Percentiles rank a stretch among this genome's conserved stretches.
Evolutionary conservation across 2,329 filamentous ascomycete genomes (phyloP).

Genomic region (Venturia asperata): DNA sequence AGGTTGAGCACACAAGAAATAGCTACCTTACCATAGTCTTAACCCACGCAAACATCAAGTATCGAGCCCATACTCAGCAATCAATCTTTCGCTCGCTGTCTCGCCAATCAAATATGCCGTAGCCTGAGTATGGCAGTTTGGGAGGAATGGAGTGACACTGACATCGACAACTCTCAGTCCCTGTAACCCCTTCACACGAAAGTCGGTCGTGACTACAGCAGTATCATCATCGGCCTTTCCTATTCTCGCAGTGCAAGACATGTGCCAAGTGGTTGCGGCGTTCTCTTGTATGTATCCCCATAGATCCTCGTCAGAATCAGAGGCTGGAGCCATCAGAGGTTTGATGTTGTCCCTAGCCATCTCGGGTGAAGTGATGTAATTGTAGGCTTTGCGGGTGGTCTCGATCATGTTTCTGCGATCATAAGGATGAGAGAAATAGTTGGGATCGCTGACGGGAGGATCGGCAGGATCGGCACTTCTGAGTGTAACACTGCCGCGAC

Average conservation of each 20-base stretch:
- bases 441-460: constrained; percentile 48
- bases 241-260: constrained; percentile 53
- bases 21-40: background rate
- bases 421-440: constrained; percentile 47
- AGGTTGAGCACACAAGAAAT: background rate
- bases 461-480: constrained; percentile 46
- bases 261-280: constrained; percentile 47
- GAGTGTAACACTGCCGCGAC: constrained; percentile 45
- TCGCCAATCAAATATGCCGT: constrained; percentile 49
- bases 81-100: constrained; percentile 46
- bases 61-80: constrained; percentile 38
- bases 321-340: constrained; percentile 39
- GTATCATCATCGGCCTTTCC: constrained; percentile 34
- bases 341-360: constrained; percentile 41
- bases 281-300: constrained; percentile 40
- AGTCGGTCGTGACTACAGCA: constrained; percentile 38
- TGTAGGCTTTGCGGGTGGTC: constrained; percentile 38
- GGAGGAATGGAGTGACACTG: constrained; percentile 37
- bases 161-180: constrained; percentile 38
- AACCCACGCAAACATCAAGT: constrained; percentile 1
- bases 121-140: constrained; percentile 43
- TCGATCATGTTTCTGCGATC: constrained; percentile 48
- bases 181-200: constrained; percentile 35
- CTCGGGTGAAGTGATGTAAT: constrained; percentile 38
- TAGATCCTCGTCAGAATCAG: constrained; percentile 49